Evolutionary conservation across 1,139 yeast species (phyloP).

Genomic region (Petasospora fabianii): DNA sequence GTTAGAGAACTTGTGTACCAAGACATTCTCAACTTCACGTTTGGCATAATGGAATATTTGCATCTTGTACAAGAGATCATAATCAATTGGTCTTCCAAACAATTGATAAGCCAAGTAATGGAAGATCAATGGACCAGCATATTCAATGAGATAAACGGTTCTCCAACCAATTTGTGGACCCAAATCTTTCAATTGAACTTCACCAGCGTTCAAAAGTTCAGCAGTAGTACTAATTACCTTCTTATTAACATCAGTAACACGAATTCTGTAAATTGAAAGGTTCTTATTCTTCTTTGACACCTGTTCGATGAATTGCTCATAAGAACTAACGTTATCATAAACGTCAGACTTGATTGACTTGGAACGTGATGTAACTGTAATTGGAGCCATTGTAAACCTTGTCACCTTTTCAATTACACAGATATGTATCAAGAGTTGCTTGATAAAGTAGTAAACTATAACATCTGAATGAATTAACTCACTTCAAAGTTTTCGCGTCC

Average conservation of each 20-base stretch:
- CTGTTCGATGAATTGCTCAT: slow-evolving; percentile 35
- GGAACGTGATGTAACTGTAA: slow-evolving; percentile 50
- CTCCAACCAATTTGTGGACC: slow-evolving; percentile 95
- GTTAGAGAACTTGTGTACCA: slow-evolving; percentile 78
- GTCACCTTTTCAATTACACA: too few species aligned
- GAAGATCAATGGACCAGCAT: slow-evolving; percentile 80
- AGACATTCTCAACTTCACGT: slow-evolving; percentile 83
- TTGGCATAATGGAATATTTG: slow-evolving; percentile 75
- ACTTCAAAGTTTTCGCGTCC: too few species aligned
- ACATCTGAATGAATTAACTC: too few species aligned
- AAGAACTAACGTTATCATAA: slow-evolving; percentile 33
- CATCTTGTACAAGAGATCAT: slow-evolving; percentile 34
- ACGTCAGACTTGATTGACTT: slow-evolving; percentile 41
- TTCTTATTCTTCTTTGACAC: slow-evolving; percentile 42
- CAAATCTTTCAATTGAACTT: slow-evolving; percentile 68
- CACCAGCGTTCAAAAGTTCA: slow-evolving; percentile 27
- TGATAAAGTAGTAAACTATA: too few species aligned
- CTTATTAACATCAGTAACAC: slow-evolving; percentile 34
- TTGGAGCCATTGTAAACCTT: slow-evolving; percentile 34
- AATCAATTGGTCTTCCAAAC: slow-evolving; percentile 17
- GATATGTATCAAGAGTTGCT: too few species aligned
- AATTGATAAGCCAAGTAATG: slow-evolving; percentile 62
- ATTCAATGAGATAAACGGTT: slow-evolving; percentile 81
- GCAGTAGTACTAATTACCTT: slow-evolving; percentile 26
- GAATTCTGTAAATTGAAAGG: slow-evolving; percentile 39